Conservation (phyloP, 2,329 filamentous ascomycete genomes). For the Byssochlamys sp. region DNA sequence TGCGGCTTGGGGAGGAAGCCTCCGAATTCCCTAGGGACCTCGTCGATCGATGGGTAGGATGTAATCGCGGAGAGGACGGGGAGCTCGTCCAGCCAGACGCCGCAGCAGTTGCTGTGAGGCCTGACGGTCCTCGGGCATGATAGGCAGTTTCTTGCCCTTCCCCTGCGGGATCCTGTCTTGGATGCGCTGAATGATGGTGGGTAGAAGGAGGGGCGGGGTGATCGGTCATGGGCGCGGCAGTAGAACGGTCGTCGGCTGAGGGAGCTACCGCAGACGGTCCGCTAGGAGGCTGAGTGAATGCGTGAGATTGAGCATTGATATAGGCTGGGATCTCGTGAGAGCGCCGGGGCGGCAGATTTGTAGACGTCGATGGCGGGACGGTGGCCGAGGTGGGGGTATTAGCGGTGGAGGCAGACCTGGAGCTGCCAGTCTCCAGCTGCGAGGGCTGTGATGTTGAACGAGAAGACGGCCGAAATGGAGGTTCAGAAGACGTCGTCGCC, state of each 20-base stretch:
- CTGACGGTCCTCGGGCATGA: slow-evolving; percentile 15
- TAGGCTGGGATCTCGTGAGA: slow-evolving; percentile 28
- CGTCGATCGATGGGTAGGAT: slow-evolving; percentile 37
- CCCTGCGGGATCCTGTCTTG: slow-evolving; percentile 1
- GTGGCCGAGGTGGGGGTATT: slow-evolving; percentile 24
- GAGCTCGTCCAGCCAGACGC: slow-evolving; percentile 21
- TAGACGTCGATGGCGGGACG: slow-evolving; percentile 27
- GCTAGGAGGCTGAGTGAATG: slow-evolving; percentile 15
- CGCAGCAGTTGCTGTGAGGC: slow-evolving; percentile 18
- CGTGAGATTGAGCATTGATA: slow-evolving; percentile 19
- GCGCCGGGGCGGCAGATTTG: slow-evolving; percentile 19
- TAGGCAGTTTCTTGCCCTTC: slow-evolving; percentile 10
- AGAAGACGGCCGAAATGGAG: slow-evolving; percentile 23
- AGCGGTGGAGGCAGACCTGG: slow-evolving; percentile 24
- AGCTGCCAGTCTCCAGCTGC: slow-evolving; percentile 16
- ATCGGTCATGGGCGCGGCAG: slow-evolving; percentile 43
- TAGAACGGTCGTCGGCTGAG: slow-evolving; percentile 10
- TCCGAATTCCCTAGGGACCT: slow-evolving; percentile 35
- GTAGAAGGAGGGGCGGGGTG: slow-evolving; percentile 19
- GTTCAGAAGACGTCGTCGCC: slow-evolving; percentile 22
- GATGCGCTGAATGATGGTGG: slow-evolving; percentile 7
- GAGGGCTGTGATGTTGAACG: slow-evolving; percentile 14
- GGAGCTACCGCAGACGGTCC: slow-evolving; percentile 15
- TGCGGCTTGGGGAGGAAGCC: slow-evolving; percentile 46
- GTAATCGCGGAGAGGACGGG: slow-evolving; percentile 38